These are phyloP conservation scores for Penstemon newberryi DNA, from an alignment of 257 asterid genomes.

Conservation along the genomic window DNA sequence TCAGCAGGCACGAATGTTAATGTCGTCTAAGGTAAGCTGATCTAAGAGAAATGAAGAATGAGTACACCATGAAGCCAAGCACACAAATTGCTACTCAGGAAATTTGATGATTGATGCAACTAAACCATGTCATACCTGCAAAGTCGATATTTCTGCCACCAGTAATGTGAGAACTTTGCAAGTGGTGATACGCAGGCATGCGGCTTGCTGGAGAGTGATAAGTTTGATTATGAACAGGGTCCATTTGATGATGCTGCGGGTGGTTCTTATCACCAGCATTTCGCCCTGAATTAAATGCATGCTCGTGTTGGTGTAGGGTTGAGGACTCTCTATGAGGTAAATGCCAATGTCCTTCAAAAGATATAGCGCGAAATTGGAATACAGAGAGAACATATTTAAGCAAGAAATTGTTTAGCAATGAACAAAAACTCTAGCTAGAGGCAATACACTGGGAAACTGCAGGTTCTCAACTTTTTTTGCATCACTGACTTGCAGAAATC, in stretches of 20 bases:
- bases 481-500: no score
- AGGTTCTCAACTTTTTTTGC: not conserved
- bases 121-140: constrained; percentile 18
- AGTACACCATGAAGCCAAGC: not conserved
- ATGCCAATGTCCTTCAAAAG: constrained; percentile 23
- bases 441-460: not conserved
- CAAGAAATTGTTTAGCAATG: constrained; percentile 4
- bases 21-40: no score
- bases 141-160: constrained; percentile 18
- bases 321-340: not conserved
- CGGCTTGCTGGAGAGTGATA: constrained; percentile 18
- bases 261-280: not conserved
- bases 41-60: not conserved
- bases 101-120: not conserved
- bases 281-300: constrained; percentile 8
- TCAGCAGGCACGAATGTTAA: no score
- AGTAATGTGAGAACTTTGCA: constrained; percentile 23
- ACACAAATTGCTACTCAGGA: not conserved
- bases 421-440: not conserved
- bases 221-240: not conserved
- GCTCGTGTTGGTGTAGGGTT: not conserved
- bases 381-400: not conserved
- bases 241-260: constrained; percentile 10
- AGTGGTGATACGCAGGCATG: constrained; percentile 17
- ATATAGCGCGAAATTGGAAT: not conserved